A percentile compares a stretch with the other conserved stretches of the same genome.
Conservation (phyloP, 306 rosid species). For the Quercus ilex region DNA sequence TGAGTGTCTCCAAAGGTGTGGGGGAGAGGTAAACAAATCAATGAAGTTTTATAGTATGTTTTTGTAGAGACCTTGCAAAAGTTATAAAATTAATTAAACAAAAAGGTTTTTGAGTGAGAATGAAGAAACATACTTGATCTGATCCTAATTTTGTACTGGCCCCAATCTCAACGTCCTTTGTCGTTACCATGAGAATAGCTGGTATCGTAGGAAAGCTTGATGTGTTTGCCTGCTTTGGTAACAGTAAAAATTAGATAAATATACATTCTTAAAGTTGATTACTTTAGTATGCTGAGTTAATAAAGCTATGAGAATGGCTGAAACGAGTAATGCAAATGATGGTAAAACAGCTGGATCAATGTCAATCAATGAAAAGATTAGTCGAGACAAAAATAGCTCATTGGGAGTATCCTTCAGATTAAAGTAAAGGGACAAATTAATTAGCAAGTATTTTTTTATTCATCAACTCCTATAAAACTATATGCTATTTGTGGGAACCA, state of each 20-base stretch:
- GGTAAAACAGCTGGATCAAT: conserved; percentile 33
- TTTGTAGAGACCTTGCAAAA: neutral
- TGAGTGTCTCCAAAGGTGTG: neutral
- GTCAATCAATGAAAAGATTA: conserved; percentile 38
- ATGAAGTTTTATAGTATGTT: neutral
- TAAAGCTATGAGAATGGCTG: conserved; percentile 19
- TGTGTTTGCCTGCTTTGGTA: neutral
- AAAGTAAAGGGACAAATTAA: conserved; percentile 6
- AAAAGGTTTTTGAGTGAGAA: neutral
- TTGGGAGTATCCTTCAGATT: conserved; percentile 8
- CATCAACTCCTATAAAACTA: neutral
- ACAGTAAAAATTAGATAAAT: conserved; percentile 15
- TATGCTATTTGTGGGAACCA: neutral
- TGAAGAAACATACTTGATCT: neutral
- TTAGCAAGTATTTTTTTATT: neutral
- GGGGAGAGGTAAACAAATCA: neutral
- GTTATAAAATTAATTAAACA: neutral
- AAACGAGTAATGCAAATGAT: conserved; percentile 24
- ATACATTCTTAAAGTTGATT: conserved; percentile 10
- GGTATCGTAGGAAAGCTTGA: conserved; percentile 5
- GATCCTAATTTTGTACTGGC: neutral
- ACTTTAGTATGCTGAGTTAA: conserved; percentile 20
- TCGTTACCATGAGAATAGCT: conserved; percentile 9
- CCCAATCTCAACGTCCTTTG: neutral
- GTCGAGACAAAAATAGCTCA: conserved; percentile 18